phyloP scores from a whole-genome alignment of 139 green algal genomes.

The Ettlia oleoabundans region DNA sequence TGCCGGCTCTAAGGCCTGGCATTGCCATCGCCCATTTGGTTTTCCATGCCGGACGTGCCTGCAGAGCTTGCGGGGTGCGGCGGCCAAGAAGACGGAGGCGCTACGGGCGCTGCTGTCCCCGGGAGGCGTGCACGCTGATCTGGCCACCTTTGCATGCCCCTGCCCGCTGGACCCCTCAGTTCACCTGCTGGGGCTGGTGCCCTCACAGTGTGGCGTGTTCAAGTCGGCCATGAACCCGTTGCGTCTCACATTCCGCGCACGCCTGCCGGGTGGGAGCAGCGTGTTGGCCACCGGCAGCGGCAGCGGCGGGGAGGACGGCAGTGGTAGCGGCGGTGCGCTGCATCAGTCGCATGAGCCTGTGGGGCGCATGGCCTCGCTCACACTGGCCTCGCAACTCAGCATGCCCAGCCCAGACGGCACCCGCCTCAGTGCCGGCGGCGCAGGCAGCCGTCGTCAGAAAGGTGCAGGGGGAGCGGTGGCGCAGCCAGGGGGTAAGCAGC shows the following conservation, averaged over 20 bases:
- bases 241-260: slow-evolving; percentile 70
- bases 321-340: background rate
- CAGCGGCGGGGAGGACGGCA: background rate
- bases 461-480: background rate
- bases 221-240: slow-evolving; percentile 90
- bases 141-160: slow-evolving; percentile 68
- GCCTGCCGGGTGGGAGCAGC: slow-evolving; percentile 31
- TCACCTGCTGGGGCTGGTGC: slow-evolving; percentile 72
- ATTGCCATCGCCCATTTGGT: too few species aligned
- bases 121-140: slow-evolving; percentile 68
- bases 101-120: slow-evolving; percentile 44
- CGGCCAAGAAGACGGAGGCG: slow-evolving; percentile 56
- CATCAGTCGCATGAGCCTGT: slow-evolving; percentile 7
- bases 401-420: background rate
- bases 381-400: slow-evolving; percentile 27
- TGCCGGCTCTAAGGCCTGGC: too few species aligned
- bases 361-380: slow-evolving; percentile 22
- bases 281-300: background rate
- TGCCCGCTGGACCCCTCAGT: slow-evolving; percentile 82
- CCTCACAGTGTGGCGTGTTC: slow-evolving; percentile 88
- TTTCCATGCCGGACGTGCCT: background rate
- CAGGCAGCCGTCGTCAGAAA: background rate
- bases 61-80: slow-evolving; percentile 45
- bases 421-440: background rate
- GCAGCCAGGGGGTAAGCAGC: background rate